phyloP scores from a whole-genome alignment of 352 stramenopile genomes.

The Globisporangium sylvaticum region DNA sequence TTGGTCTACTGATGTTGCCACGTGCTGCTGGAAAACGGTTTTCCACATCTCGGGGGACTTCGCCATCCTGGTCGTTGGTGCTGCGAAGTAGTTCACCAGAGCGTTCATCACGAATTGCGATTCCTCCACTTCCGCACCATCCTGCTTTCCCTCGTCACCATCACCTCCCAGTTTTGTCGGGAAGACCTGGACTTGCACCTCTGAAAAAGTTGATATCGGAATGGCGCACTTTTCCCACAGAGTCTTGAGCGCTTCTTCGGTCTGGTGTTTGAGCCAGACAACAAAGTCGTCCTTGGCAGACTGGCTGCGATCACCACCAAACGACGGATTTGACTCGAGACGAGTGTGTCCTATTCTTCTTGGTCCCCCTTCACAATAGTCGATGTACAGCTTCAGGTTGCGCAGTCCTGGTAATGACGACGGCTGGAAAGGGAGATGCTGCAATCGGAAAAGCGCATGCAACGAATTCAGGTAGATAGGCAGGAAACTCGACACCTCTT shows the following conservation, averaged over 20 bases:
- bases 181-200: not conserved
- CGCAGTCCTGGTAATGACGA: slow-evolving; percentile 32
- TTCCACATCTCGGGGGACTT: slow-evolving; percentile 1
- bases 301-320: not conserved
- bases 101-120: not conserved
- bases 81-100: slow-evolving; percentile 3
- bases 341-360: not conserved
- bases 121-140: not conserved
- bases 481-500: slow-evolving; percentile 36
- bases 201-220: slow-evolving; percentile 29
- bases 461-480: slow-evolving; percentile 43
- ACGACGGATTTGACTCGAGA: not conserved
- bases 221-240: slow-evolving; percentile 32
- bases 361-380: slow-evolving; percentile 12
- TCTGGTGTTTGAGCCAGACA: slow-evolving; percentile 40
- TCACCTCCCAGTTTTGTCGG: not conserved
- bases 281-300: slow-evolving; percentile 16
- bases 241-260: slow-evolving; percentile 34
- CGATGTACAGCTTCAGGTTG: slow-evolving; percentile 37
- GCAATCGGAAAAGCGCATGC: slow-evolving; percentile 51
- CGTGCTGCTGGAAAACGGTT: not conserved
- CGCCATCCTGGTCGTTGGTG: not conserved
- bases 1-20: not conserved
- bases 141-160: not conserved
- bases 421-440: slow-evolving; percentile 31